Evolutionary conservation across 2,329 filamentous ascomycete species (phyloP).

Genomic region (Calonectria pteridis): DNA sequence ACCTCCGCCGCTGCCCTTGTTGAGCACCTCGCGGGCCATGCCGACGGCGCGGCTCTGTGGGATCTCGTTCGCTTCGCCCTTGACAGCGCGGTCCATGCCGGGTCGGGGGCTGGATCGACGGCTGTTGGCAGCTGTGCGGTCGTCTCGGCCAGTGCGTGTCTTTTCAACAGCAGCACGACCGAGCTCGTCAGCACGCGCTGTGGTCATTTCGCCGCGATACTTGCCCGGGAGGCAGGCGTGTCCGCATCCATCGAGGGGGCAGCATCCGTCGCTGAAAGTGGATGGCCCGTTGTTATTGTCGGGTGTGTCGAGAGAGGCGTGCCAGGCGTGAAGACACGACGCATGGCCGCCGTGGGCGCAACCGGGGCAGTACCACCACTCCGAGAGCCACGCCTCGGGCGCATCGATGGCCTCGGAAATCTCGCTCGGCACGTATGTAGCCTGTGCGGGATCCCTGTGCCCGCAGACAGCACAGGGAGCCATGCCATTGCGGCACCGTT

Average conservation of each 20-base stretch:
- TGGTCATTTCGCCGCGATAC: constrained; percentile 63
- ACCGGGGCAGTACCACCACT: constrained; percentile 74
- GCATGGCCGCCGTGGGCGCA: constrained; percentile 74
- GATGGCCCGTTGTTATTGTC: constrained; percentile 34
- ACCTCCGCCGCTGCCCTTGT: constrained; percentile 45
- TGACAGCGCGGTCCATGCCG: constrained; percentile 43
- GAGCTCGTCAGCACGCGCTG: constrained; percentile 64
- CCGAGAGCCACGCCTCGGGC: constrained; percentile 47
- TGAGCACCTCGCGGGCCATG: constrained; percentile 67
- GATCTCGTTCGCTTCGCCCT: constrained; percentile 66
- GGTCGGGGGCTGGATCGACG: constrained; percentile 47
- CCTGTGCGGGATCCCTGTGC: constrained; percentile 62
- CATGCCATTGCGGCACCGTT: constrained; percentile 66
- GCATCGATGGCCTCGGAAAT: constrained; percentile 44
- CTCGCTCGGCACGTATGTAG: constrained; percentile 53
- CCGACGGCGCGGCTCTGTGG: constrained; percentile 72
- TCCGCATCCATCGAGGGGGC: constrained; percentile 74
- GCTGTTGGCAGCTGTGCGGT: constrained; percentile 41
- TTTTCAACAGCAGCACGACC: constrained; percentile 61
- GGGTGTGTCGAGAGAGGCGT: constrained; percentile 52
- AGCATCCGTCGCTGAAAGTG: constrained; percentile 67
- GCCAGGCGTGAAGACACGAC: constrained; percentile 71
- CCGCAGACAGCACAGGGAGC: constrained; percentile 71
- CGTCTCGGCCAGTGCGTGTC: constrained; percentile 40
- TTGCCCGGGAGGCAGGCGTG: constrained; percentile 72